Evolutionary conservation across 2,329 filamentous ascomycete species (phyloP), one percentile per base, ranked within the genome.

Genomic region (Arachnomyces sp.): DNA sequence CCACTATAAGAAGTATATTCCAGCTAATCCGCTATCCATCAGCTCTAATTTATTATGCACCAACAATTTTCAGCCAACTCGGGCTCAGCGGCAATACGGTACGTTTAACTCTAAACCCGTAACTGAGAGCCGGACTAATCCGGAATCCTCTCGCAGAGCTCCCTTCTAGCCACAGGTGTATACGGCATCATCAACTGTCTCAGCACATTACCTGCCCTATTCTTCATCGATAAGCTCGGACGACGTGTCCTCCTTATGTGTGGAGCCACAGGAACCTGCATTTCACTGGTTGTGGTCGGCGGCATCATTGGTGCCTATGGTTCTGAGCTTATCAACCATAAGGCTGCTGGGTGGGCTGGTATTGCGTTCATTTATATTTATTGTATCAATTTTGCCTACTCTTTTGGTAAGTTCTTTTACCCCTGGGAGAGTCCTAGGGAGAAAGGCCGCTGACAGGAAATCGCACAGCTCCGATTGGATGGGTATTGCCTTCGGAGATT

Each of bases 31-130:
- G 28, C n/a, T 31, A 31, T 7, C 21, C 4, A n/a, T 16, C 28
- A 61, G 57, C 67, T 1, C 59, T 72, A 36, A 70, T 72, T 14
- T 72, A 71, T 52, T 72, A 72, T 38, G 67, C 68, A 0, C 68
- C 69, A 0, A 68, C 59, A 1, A 69, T 72, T 12, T 72, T 72
- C 46, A 49, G 43, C 1, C 62, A 67, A 34, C 51, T 73, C 1
- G 70, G 70, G 0, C 55, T 72, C 0, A 46, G 54, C 29, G 55
- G 58, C 3, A 61, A 62, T 39, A 60, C 58, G 1, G 51, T 53
- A 45, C 16, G 39, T 18, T 12, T 28, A 2, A 18, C n/a, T 7
- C 12, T 16, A 25, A 25, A 5, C 21, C 21, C 5, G 17, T n/a
- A 14, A 4, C 28, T 4, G 11, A 25, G 21, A 14, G 4, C 18